Base-by-base conservation (phyloP, 2,329 filamentous ascomycete species). In the Botrytis squamosa region DNA sequence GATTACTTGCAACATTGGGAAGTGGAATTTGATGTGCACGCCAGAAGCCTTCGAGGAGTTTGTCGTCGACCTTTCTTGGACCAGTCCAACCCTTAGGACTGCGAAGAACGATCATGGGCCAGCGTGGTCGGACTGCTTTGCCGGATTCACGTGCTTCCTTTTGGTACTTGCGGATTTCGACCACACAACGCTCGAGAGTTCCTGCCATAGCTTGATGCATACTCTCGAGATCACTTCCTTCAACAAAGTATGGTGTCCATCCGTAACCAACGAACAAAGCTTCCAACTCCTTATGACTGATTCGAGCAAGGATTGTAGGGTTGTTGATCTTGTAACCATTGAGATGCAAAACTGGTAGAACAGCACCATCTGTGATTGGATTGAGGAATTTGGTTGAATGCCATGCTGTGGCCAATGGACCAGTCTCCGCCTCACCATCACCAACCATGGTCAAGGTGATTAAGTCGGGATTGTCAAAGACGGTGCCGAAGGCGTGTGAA, bases 241-340 rank as follows among this genome's bases (percentile, higher is more conserved):
- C 92, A 66, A 95, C 92, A 78, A 94, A 93, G 82, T 93, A 94
- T 14, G 92, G 92, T 67, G 90, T 88, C 90, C 91, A 95, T 77
- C 92, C 92, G 79, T 94, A 94, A 44, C 92, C 92, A 60, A 88
- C 76, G 82, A 95, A 92, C 29, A 95, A 85, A 38, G 86, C 84
- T 77, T 89, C 87, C 9, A 95, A 85, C 82, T 95, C 92, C 75
- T 92, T 88, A 81, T 94, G 91, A 62, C 88, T 88, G 79, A 95
- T 91, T 77, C 92, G 89, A 22, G 92, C 89, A 25, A 94, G 87
- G 0, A 95, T 80, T 8, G 90, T 94, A 14, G 91, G 91, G 82
- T 93, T 93, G 85, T 93, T 93, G 85, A 94, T 94, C 85, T 95
- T 95, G 86, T 94, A 95, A 65, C 92, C 92, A 78, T 95, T 95